These are phyloP conservation scores for Pythium sp. DNA, from an alignment of 352 stramenopile species.

Conservation along the genomic window DNA sequence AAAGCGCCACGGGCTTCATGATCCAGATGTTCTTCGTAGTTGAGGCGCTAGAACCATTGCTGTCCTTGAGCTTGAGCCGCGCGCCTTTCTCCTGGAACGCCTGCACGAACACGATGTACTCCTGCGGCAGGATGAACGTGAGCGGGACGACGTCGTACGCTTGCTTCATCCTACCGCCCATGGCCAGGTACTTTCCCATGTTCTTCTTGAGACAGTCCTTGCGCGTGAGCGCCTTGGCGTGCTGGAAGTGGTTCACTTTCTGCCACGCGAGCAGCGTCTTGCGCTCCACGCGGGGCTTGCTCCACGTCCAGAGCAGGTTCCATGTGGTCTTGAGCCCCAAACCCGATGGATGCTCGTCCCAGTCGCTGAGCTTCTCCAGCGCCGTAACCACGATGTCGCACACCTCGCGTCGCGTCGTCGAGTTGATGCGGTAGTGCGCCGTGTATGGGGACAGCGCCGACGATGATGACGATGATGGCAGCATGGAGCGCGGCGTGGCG, in stretches of 20 bases:
- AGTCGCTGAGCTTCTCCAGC: constrained; percentile 51
- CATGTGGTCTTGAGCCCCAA: constrained; percentile 87
- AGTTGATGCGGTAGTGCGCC: constrained; percentile 83
- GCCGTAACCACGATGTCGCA: constrained; percentile 76
- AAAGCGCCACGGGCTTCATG: constrained; percentile 92
- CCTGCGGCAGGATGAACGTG: constrained; percentile 92
- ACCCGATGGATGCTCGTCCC: constrained; percentile 73
- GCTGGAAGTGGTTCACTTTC: constrained; percentile 94
- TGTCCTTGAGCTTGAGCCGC: constrained; percentile 11
- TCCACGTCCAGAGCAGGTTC: constrained; percentile 92
- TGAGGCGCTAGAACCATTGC: not conserved
- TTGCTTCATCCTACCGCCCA: constrained; percentile 47
- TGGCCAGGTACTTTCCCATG: constrained; percentile 58
- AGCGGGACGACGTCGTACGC: constrained; percentile 90
- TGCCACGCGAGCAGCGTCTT: constrained; percentile 90
- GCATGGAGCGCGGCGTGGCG: constrained; percentile 29
- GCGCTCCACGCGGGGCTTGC: constrained; percentile 77
- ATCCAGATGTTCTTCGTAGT: constrained; percentile 89
- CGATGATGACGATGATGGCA: constrained; percentile 27
- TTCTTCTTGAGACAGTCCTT: constrained; percentile 94
- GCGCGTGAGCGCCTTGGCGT: constrained; percentile 87
- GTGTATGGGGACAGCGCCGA: constrained; percentile 39
- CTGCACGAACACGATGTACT: constrained; percentile 89
- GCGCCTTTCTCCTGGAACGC: constrained; percentile 66
- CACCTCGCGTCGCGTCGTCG: constrained; percentile 69